A percentile compares a stretch with the other conserved stretches of the same genome.
phyloP scores from a whole-genome alignment of 2,329 filamentous ascomycete species.

The Colletotrichum musae region DNA sequence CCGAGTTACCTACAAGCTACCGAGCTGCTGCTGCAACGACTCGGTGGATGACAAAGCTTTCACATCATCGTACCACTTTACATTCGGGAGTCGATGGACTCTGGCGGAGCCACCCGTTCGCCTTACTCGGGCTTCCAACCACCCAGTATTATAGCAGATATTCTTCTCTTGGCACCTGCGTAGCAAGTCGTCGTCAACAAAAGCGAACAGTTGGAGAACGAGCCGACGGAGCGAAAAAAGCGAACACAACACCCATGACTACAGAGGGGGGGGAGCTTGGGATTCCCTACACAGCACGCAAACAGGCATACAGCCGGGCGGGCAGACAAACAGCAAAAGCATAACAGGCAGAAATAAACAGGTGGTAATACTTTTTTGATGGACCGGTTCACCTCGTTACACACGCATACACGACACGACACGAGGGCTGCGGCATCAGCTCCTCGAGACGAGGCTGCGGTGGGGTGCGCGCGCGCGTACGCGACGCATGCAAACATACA shows the following conservation, averaged over 20 bases:
- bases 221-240: background rate
- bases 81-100: conserved; percentile 9
- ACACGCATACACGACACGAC: background rate
- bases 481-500: conserved; percentile 1
- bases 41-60: conserved; percentile 22
- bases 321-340: conserved; percentile 15
- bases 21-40: conserved; percentile 5
- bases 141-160: no score
- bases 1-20: background rate
- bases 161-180: conserved; percentile 19
- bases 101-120: background rate
- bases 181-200: background rate
- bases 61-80: conserved; percentile 29
- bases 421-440: conserved; percentile 7
- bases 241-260: conserved; percentile 16
- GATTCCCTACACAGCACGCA: conserved; percentile 22
- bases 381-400: conserved; percentile 10
- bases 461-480: background rate
- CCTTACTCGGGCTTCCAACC: conserved; percentile 22
- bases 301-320: conserved; percentile 7
- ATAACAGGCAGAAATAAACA: background rate
- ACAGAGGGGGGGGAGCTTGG: conserved; percentile 4
- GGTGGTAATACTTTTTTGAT: background rate
- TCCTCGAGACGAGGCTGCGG: conserved; percentile 8
- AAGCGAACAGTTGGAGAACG: conserved; percentile 19